Evolutionary conservation across 164 flowering plant genomes (phyloP).

Genomic region (Stephania yunnanensis): DNA sequence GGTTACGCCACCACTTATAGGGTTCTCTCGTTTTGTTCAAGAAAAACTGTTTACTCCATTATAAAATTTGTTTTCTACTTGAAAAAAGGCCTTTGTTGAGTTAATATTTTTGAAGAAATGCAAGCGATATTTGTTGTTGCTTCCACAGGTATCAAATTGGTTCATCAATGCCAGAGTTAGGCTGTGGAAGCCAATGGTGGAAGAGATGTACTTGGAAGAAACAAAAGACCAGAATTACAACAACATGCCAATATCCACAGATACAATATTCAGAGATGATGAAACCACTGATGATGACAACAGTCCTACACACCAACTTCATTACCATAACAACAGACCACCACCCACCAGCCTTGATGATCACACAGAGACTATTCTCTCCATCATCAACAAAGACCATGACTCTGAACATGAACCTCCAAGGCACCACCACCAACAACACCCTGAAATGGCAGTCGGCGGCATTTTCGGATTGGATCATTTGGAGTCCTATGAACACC

Average conservation of each 20-base stretch:
- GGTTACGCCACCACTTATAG: no score
- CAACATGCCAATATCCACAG: slow-evolving; percentile 27
- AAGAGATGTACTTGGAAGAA: slow-evolving; percentile 94
- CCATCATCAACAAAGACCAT: slow-evolving; percentile 51
- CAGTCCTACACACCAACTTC: slow-evolving; percentile 6
- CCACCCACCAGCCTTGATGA: slow-evolving; percentile 43
- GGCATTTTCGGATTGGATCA: slow-evolving; percentile 29
- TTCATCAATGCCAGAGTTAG: slow-evolving; percentile 95
- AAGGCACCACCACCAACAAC: slow-evolving; percentile 13
- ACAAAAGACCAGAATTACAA: slow-evolving; percentile 45
- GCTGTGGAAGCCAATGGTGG: slow-evolving; percentile 99
- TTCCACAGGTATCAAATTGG: slow-evolving; percentile 88
- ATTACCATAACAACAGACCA: slow-evolving; percentile 60
- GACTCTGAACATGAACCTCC: slow-evolving; percentile 12
- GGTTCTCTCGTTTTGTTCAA: no score
- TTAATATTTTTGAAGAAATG: no score
- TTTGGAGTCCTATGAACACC: slow-evolving; percentile 53
- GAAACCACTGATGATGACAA: slow-evolving; percentile 6
- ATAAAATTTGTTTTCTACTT: no score
- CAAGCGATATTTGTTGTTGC: slow-evolving; percentile 2
- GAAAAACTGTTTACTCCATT: no score
- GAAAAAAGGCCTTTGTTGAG: no score
- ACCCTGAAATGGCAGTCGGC: slow-evolving; percentile 28
- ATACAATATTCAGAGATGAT: slow-evolving; percentile 21
- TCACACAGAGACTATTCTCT: slow-evolving; percentile 61